Base-by-base conservation (phyloP, 176 grass and related monocot species). In the Hordeum marinum region DNA sequence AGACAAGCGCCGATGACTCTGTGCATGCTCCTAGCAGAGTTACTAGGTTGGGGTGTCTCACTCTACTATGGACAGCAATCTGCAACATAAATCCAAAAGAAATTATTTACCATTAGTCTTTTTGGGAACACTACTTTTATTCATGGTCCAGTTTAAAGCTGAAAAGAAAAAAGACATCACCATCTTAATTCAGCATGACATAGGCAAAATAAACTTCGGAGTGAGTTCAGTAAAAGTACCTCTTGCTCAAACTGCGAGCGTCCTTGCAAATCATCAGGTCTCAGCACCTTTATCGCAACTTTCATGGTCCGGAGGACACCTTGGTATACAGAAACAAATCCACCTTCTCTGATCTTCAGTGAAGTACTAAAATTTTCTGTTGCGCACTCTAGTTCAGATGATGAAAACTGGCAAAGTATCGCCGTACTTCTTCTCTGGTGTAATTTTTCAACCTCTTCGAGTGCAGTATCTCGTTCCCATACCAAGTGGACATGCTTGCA, bases 231-330 rank as follows among this genome's bases (percentile, higher is more conserved):
- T 77, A 11, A 15, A 31, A 65, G 3, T 81, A 89, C 87, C 82
- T 85, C 82, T 85, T 85, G 68, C 35, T 85, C 77, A 15, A 85
- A 89, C 50, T 89, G 82, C 11, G 87, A 89, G 17, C 15, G 82
- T 17, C 87, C 77, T 29, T 85, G 82, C 29, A 29, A 29, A 80
- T 3, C 66, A 76, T 89, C 87, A 52, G 48, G 48, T 76, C 57
- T 85, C 77, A 89, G 31, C 61, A 89, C 87, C 62, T 89, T 89
- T 76, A 89, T 69, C 52, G 82, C 87, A 39, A 81, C 87, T 50
- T 29, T 40, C 87, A 89, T 89, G 61, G 85, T 89, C 31, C 70
- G 48, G 15, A 85, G 69, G 61, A 39, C 42, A 81, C 82, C 87
- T 89, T 25, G 84, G 68, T 80, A 89, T 31, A 89, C 82, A 9